Conservation (phyloP, 768 basidiomycete genomes). For the Gloeophyllum trabeum region DNA sequence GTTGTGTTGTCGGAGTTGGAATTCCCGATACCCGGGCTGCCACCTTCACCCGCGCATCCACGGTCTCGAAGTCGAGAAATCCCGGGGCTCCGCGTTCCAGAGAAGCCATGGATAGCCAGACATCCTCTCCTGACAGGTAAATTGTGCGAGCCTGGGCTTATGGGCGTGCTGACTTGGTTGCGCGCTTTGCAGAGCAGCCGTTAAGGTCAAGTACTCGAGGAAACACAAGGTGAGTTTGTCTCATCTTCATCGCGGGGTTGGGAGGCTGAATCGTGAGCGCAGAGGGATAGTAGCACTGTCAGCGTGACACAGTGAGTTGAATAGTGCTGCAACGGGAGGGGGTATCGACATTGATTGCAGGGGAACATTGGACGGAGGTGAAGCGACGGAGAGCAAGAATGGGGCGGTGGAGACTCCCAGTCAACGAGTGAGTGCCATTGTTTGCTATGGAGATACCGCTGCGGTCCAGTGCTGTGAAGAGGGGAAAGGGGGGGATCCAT, state of each 20-base stretch:
- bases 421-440: not conserved
- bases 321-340: too few species aligned
- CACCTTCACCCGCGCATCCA: too few species aligned
- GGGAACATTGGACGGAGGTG: not conserved
- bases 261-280: not conserved
- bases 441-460: not conserved
- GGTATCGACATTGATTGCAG: not conserved
- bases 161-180: too few species aligned
- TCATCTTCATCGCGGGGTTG: not conserved
- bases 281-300: slow-evolving; percentile 7
- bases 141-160: too few species aligned
- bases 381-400: not conserved
- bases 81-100: too few species aligned
- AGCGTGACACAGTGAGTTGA: too few species aligned
- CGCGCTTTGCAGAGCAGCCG: too few species aligned
- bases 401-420: not conserved
- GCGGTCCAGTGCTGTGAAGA: not conserved
- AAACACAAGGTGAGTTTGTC: slow-evolving; percentile 10
- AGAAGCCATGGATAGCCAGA: too few species aligned
- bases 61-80: too few species aligned
- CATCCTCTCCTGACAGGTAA: too few species aligned
- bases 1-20: too few species aligned
- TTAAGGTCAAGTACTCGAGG: slow-evolving; percentile 10
- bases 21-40: too few species aligned
- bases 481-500: not conserved